phyloP scores from a whole-genome alignment of 495 filamentous ascomycete species.

The Penicillium argentinense region DNA sequence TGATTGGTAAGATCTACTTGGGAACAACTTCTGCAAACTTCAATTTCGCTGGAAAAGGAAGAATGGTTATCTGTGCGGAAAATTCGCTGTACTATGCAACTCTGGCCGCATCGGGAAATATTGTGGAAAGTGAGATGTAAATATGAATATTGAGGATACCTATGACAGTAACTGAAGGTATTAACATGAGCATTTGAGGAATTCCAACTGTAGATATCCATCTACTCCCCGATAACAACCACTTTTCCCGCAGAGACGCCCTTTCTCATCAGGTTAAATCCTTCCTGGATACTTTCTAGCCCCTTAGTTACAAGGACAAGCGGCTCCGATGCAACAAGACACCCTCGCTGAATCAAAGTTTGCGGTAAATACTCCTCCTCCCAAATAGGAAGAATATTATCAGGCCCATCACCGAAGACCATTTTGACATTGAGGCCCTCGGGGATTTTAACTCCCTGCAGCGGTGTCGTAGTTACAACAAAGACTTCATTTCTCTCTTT shows the following conservation, averaged over 20 bases:
- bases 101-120: conserved; percentile 41
- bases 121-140: conserved; percentile 26
- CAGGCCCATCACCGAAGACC: conserved; percentile 23
- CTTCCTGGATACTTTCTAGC: conserved; percentile 43
- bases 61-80: conserved; percentile 51
- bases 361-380: conserved; percentile 25
- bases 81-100: conserved; percentile 51
- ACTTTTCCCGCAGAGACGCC: conserved; percentile 48
- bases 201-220: too few species aligned
- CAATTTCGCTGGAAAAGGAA: conserved; percentile 54
- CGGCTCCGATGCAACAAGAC: conserved; percentile 30
- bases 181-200: too few species aligned
- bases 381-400: conserved; percentile 23
- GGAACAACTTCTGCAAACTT: conserved; percentile 50
- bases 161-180: background rate
- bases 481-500: background rate
- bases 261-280: conserved; percentile 33
- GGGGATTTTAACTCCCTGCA: conserved; percentile 5
- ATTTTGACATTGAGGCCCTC: conserved; percentile 20
- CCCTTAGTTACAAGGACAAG: conserved; percentile 33
- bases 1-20: conserved; percentile 52
- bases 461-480: conserved; percentile 2
- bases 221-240: conserved; percentile 31
- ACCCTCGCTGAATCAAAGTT: conserved; percentile 27
- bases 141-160: background rate